phyloP scores from a whole-genome alignment of 2,329 filamentous ascomycete genomes.

The Alternaria sp. region DNA sequence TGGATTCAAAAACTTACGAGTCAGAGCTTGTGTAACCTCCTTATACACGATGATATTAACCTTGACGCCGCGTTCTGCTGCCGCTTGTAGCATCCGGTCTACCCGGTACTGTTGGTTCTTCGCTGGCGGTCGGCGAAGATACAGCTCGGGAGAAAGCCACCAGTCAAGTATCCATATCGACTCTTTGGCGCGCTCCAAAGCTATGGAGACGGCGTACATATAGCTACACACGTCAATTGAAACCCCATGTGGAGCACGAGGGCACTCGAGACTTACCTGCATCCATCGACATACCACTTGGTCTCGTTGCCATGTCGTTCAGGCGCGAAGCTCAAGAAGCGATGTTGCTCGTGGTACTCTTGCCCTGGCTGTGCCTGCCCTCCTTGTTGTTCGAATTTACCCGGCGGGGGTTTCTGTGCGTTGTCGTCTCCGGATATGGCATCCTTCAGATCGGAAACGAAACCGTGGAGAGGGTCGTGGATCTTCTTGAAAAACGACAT shows the following conservation, averaged over 20 bases:
- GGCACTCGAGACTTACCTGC: conserved; percentile 1
- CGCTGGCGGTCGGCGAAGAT: conserved; percentile 81
- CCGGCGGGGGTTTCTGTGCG: conserved; percentile 54
- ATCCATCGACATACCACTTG: conserved; percentile 85
- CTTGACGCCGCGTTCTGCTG: conserved; percentile 83
- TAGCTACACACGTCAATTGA: conserved; percentile 56
- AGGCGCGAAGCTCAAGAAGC: conserved; percentile 73
- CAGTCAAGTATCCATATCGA: conserved; percentile 86
- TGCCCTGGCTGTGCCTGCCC: conserved; percentile 43
- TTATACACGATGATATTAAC: conserved; percentile 92
- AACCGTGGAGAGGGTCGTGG: conserved; percentile 60
- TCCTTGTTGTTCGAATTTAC: conserved; percentile 31
- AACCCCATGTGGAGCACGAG: background rate
- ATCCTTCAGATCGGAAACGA: conserved; percentile 62
- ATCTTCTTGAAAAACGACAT: conserved; percentile 64
- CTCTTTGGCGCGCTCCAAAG: conserved; percentile 77
- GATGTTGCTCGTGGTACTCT: conserved; percentile 57
- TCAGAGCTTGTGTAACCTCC: conserved; percentile 79
- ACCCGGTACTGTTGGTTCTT: conserved; percentile 84
- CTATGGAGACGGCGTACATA: conserved; percentile 83
- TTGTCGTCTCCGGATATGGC: conserved; percentile 58
- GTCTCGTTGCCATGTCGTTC: conserved; percentile 73
- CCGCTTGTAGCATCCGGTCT: conserved; percentile 81
- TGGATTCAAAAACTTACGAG: conserved; percentile 67
- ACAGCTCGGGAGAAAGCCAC: conserved; percentile 91